Base-by-base conservation (phyloP, 805 yeast species). In the Candida broadrunensis region DNA sequence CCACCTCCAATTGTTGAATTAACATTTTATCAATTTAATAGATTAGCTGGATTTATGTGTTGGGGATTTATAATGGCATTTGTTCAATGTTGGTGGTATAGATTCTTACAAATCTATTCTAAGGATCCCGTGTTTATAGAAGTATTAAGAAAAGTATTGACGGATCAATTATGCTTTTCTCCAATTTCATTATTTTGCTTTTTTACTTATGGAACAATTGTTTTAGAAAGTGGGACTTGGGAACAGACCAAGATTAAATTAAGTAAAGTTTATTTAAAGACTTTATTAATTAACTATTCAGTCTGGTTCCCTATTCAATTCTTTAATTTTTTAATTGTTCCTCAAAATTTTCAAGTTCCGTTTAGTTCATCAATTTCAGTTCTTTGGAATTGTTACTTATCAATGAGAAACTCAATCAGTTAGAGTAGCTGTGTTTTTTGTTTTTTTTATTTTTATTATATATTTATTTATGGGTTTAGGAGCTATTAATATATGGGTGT, bases 341-440 rank as follows among this genome's bases (percentile, higher is more conserved):
- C 91, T 1, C 71, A 79, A 44, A 72, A 72, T 44, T 77, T 81
- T 50, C 98, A 91, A 61, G 95, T 91, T 4, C 97, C 97, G 0
- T 91, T 93, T 59, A 83, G 95, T 41, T 84, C 93, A 7, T 86
- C 65, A 15, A 70, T 93, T 5, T 91, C 96, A 21, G 95, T 91
- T 15, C 66, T 91, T 27, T 91, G 99, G 98, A 91, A 93, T 58
- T 89, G 97, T 39, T 90, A 85, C 65, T 67, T 91, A 37, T 88
- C 96, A 0, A 80, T 87, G 76, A 72, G 86, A 53, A 88, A 88
- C 45, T 62, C 71, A 5, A 51, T 39, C 9, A 45, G 48, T 35
- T 51, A 41, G 36, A 38, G 30, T 7, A 9, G 6, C 9, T 21
- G 9, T 21, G 6, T 21, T 7, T 21, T 21, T 21, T 21, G 9